phyloP scores from a whole-genome alignment of 768 basidiomycete species.

The Tylopilus sp. region DNA sequence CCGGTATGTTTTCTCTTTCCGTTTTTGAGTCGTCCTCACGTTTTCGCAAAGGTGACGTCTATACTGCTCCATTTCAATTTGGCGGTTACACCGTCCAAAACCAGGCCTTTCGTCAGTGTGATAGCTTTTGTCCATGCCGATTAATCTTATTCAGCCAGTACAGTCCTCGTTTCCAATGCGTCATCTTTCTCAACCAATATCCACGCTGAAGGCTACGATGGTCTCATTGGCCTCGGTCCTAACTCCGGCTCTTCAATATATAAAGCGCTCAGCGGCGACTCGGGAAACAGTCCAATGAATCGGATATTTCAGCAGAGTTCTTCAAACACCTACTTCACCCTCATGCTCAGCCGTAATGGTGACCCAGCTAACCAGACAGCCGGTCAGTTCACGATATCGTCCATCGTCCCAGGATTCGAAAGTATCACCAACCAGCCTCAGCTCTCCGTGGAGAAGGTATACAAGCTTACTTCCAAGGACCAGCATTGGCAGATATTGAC shows the following conservation, averaged over 20 bases:
- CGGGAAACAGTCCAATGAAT: conserved; percentile 59
- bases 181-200: conserved; percentile 63
- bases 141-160: not conserved
- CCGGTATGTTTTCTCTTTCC: conserved; percentile 38
- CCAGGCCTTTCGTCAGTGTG: conserved; percentile 62
- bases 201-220: conserved; percentile 58
- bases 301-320: conserved; percentile 63
- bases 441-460: conserved; percentile 63
- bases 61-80: conserved; percentile 49
- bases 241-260: conserved; percentile 65
- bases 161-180: conserved; percentile 64
- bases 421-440: conserved; percentile 60
- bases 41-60: conserved; percentile 47
- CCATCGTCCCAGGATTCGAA: conserved; percentile 59
- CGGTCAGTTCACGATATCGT: conserved; percentile 69
- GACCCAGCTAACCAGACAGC: conserved; percentile 47
- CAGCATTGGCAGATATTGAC: conserved; percentile 82
- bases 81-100: conserved; percentile 55
- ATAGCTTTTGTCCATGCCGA: not conserved
- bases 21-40: not conserved
- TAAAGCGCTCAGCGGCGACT: conserved; percentile 45
- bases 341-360: conserved; percentile 59
- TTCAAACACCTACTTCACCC: conserved; percentile 59
- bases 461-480: conserved; percentile 54
- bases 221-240: conserved; percentile 77